phyloP scores from a whole-genome alignment of 2,329 filamentous ascomycete genomes.

The Sclerotinia glacialis region DNA sequence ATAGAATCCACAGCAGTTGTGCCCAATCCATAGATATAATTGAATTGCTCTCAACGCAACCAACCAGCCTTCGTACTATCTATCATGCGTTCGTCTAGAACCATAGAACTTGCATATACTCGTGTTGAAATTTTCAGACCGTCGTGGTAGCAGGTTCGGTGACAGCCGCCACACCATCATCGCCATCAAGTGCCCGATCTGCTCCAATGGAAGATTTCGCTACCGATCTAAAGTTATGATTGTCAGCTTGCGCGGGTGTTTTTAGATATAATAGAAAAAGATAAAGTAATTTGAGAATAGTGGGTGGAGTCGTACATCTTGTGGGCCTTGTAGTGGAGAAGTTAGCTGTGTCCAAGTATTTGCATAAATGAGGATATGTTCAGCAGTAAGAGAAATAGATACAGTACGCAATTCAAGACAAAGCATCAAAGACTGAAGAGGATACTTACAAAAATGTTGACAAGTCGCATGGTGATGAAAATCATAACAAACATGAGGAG shows the following conservation, averaged over 20 bases:
- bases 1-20: no score
- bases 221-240: neutral
- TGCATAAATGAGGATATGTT: neutral
- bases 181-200: neutral
- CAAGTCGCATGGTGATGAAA: conserved; percentile 15
- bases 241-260: neutral
- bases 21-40: neutral
- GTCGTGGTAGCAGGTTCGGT: neutral
- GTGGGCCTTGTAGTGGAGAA: neutral
- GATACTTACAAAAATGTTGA: conserved; percentile 13
- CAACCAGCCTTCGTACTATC: neutral
- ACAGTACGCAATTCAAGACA: neutral
- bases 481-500: conserved; percentile 15
- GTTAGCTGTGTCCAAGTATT: neutral
- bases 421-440: neutral
- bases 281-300: neutral
- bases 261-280: neutral
- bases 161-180: neutral
- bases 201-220: neutral
- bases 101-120: neutral
- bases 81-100: neutral
- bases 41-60: neutral
- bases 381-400: neutral
- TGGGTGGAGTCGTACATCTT: conserved; percentile 8
- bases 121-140: neutral